A percentile compares a stretch with the other conserved stretches of the same genome.
phyloP scores from a whole-genome alignment of 2,329 filamentous ascomycete species.

The Fusarium nodosum region DNA sequence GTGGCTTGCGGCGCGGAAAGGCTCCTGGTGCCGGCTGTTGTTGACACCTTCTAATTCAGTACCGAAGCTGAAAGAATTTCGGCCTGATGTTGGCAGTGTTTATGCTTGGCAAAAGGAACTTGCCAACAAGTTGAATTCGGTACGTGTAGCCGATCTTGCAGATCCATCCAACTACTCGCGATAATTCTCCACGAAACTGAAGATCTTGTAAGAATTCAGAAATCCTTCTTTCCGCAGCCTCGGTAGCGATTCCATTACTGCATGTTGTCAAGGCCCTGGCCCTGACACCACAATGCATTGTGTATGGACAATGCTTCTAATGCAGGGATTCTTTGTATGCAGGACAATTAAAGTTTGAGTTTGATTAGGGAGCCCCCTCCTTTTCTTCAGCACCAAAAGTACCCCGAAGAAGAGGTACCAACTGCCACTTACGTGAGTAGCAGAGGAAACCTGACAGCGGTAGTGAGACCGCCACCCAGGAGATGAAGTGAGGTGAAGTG shows the following conservation, averaged over 20 bases:
- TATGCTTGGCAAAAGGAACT: not conserved
- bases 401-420: not conserved
- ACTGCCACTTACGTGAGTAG: not conserved
- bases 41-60: not conserved
- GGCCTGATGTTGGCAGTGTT: not conserved
- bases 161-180: not conserved
- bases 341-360: constrained; percentile 6
- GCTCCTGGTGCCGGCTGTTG: not conserved
- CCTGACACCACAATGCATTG: not conserved
- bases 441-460: not conserved
- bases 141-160: not conserved
- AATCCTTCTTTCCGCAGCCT: not conserved
- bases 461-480: constrained; percentile 7
- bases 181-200: not conserved
- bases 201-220: constrained; percentile 4
- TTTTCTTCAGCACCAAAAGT: constrained; percentile 1
- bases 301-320: too few relatives aligned
- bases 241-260: not conserved
- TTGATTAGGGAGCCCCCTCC: not conserved
- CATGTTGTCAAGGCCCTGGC: not conserved
- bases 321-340: not conserved
- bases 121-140: not conserved
- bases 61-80: not conserved
- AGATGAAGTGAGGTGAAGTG: not conserved
- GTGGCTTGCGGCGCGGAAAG: constrained; percentile 3